Conservation (phyloP, 2,329 filamentous ascomycete genomes). For the Curvularia eragrostidis region DNA sequence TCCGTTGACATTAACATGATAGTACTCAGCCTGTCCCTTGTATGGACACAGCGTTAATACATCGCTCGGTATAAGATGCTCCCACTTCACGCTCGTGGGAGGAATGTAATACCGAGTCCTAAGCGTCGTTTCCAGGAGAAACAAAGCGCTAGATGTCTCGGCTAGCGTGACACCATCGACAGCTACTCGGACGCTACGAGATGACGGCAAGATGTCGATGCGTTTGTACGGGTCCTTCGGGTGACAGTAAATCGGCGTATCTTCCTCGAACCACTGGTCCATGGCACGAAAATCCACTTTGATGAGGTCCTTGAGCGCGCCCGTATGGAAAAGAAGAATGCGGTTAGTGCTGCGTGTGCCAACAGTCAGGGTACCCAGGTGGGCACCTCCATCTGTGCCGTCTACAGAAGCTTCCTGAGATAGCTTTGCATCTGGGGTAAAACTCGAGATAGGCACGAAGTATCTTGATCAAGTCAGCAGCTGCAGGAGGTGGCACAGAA, state of each 20-base stretch:
- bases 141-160: slow-evolving; percentile 53
- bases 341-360: slow-evolving; percentile 28
- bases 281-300: slow-evolving; percentile 42
- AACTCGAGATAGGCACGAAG: slow-evolving; percentile 36
- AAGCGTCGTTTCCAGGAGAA: slow-evolving; percentile 67
- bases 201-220: slow-evolving; percentile 65
- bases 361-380: slow-evolving; percentile 32
- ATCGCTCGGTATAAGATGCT: slow-evolving; percentile 57
- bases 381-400: slow-evolving; percentile 27
- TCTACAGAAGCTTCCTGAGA: slow-evolving; percentile 20
- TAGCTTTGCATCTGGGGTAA: slow-evolving; percentile 30
- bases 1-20: slow-evolving; percentile 59
- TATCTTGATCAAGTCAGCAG: slow-evolving; percentile 25
- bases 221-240: slow-evolving; percentile 73
- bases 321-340: slow-evolving; percentile 39
- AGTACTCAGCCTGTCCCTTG: slow-evolving; percentile 71
- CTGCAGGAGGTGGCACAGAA: not conserved
- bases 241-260: slow-evolving; percentile 65
- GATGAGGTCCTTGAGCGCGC: slow-evolving; percentile 33
- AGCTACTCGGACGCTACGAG: slow-evolving; percentile 60
- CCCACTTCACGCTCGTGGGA: slow-evolving; percentile 57
- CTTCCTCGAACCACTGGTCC: slow-evolving; percentile 65
- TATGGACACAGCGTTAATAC: slow-evolving; percentile 69
- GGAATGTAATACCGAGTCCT: slow-evolving; percentile 67
- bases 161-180: slow-evolving; percentile 57